phyloP scores from a whole-genome alignment of 306 rosid species.

The Malus asiatica region DNA sequence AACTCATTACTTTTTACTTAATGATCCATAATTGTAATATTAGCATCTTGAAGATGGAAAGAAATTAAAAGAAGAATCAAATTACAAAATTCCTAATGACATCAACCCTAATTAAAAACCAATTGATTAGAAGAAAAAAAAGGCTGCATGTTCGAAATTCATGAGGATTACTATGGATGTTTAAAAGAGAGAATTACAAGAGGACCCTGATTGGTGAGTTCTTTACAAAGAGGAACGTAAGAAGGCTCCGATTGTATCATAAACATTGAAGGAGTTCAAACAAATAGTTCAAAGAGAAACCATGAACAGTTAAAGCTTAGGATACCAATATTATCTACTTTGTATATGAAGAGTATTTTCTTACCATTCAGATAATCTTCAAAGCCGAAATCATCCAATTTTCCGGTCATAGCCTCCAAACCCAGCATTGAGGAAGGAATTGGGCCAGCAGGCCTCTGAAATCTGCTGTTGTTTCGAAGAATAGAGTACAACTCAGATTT shows the following conservation, averaged over 20 bases:
- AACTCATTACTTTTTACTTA: not conserved
- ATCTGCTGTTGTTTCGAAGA: conserved; percentile 33
- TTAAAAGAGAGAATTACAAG: not conserved
- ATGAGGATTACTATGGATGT: not conserved
- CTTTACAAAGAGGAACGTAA: not conserved
- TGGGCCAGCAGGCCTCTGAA: conserved; percentile 75
- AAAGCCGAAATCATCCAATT: conserved; percentile 58
- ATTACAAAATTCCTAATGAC: not conserved
- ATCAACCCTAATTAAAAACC: not conserved
- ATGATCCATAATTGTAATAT: not conserved
- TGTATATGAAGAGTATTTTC: not conserved
- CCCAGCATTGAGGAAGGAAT: conserved; percentile 66
- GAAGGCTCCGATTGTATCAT: too few relatives aligned
- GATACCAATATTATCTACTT: not conserved
- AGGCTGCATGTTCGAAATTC: not conserved
- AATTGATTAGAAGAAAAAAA: not conserved
- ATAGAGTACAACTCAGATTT: not conserved
- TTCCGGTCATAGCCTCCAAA: conserved; percentile 69
- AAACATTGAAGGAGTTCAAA: not conserved
- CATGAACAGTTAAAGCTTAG: not conserved
- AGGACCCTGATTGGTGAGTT: not conserved
- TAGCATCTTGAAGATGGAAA: not conserved
- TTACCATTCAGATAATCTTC: conserved; percentile 82
- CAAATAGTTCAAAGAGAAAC: not conserved
- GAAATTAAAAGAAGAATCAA: not conserved